phyloP scores from a whole-genome alignment of 2,329 filamentous ascomycete genomes.

The Trichoderma lentiforme region DNA sequence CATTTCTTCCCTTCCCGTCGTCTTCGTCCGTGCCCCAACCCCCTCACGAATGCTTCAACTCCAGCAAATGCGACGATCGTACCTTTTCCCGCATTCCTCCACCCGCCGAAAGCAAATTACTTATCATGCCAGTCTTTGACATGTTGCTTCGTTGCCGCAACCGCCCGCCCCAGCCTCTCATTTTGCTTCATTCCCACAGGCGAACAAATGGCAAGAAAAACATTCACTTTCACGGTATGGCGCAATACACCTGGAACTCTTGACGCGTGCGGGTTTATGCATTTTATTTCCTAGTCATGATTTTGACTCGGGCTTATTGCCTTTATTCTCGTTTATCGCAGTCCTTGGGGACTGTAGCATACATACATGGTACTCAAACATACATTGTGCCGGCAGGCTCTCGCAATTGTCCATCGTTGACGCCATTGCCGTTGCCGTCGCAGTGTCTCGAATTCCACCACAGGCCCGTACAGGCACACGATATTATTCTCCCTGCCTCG shows the following conservation, averaged over 20 bases:
- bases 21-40: neutral
- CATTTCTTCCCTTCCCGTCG: neutral
- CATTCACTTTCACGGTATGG: neutral
- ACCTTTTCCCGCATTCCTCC: neutral
- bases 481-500: neutral
- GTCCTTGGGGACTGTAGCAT: neutral
- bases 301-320: neutral
- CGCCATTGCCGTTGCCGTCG: neutral
- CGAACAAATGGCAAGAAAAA: neutral
- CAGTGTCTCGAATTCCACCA: slow-evolving; percentile 7
- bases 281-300: neutral
- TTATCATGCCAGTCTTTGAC: neutral
- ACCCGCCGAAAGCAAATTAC: slow-evolving; percentile 7
- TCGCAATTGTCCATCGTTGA: neutral
- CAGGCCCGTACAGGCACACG: slow-evolving; percentile 1
- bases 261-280: neutral
- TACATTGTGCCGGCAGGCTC: neutral
- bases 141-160: neutral
- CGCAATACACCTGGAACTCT: neutral
- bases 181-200: neutral
- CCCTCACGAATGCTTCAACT: neutral
- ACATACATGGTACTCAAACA: slow-evolving; percentile 10
- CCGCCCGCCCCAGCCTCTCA: neutral
- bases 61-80: neutral
- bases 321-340: slow-evolving; percentile 1